A percentile compares a stretch with the other conserved stretches of the same genome.
These are phyloP conservation scores for Pseudocercospora vitis DNA, from an alignment of 2,329 filamentous ascomycete genomes.

Conservation along the genomic window DNA sequence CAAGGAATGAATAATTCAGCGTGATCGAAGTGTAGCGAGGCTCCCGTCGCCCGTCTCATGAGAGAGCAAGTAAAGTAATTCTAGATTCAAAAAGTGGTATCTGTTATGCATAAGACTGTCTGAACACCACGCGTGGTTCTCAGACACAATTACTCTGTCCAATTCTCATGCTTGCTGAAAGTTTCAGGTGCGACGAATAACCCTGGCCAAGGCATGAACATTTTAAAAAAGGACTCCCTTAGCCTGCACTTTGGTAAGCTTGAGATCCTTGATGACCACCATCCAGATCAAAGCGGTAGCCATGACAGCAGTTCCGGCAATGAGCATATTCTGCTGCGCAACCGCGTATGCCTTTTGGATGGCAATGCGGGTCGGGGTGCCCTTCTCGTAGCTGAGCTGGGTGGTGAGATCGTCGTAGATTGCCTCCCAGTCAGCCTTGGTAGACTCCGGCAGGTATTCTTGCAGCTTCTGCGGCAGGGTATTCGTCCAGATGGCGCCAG, in stretches of 20 bases:
- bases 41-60: too few species aligned
- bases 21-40: too few species aligned
- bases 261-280: constrained; percentile 37
- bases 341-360: constrained; percentile 43
- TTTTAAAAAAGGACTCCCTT: constrained; percentile 38
- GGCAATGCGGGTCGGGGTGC: constrained; percentile 44
- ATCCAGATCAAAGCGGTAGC: constrained; percentile 33
- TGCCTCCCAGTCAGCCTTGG: constrained; percentile 38
- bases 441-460: constrained; percentile 47
- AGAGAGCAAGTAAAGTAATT: too few species aligned
- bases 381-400: constrained; percentile 45
- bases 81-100: too few species aligned
- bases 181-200: too few species aligned
- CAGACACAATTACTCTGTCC: not conserved
- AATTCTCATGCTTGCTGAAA: not conserved
- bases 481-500: constrained; percentile 40
- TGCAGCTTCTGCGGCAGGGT: constrained; percentile 23
- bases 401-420: constrained; percentile 40
- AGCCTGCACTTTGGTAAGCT: constrained; percentile 38
- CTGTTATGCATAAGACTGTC: too few species aligned
- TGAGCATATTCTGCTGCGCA: constrained; percentile 37
- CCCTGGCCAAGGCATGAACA: not conserved
- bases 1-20: too few species aligned
- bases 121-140: too few species aligned
- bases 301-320: constrained; percentile 38